Conservation (phyloP, 768 basidiomycete species). For the Cyclocybe aegerita region DNA sequence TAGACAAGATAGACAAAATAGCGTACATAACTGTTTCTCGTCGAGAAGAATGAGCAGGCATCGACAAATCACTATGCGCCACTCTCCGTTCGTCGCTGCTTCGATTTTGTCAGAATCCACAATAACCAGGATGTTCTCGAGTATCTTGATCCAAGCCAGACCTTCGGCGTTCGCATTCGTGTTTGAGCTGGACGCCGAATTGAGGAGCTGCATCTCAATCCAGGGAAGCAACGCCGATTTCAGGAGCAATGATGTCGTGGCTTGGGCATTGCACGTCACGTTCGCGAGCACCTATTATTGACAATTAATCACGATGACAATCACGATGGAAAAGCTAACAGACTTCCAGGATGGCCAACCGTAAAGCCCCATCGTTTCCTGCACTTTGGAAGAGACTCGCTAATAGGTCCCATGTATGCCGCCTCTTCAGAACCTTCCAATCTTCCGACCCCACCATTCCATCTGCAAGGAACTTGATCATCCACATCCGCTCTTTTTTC, state of each 20-base stretch:
- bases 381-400: slow-evolving; percentile 80
- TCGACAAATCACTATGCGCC: slow-evolving; percentile 54
- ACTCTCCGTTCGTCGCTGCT: slow-evolving; percentile 53
- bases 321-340: slow-evolving; percentile 16
- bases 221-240: slow-evolving; percentile 75
- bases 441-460: slow-evolving; percentile 75
- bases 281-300: slow-evolving; percentile 65
- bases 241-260: slow-evolving; percentile 68
- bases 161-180: slow-evolving; percentile 34
- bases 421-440: slow-evolving; percentile 76
- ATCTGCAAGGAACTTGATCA: slow-evolving; percentile 78
- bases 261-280: slow-evolving; percentile 67
- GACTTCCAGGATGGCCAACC: slow-evolving; percentile 69
- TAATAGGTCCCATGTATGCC: slow-evolving; percentile 88
- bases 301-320: not conserved
- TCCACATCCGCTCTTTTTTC: slow-evolving; percentile 90
- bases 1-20: not conserved
- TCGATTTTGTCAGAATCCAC: slow-evolving; percentile 53
- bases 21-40: slow-evolving; percentile 25
- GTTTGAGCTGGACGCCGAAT: not conserved
- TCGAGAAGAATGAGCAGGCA: slow-evolving; percentile 47
- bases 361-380: slow-evolving; percentile 46
- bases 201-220: slow-evolving; percentile 73
- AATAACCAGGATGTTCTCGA: slow-evolving; percentile 61
- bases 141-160: slow-evolving; percentile 62